Evolutionary conservation across 176 grass and related monocot species (phyloP), one percentile per base, ranked within the genome.

Genomic region (Stipa capillata): DNA sequence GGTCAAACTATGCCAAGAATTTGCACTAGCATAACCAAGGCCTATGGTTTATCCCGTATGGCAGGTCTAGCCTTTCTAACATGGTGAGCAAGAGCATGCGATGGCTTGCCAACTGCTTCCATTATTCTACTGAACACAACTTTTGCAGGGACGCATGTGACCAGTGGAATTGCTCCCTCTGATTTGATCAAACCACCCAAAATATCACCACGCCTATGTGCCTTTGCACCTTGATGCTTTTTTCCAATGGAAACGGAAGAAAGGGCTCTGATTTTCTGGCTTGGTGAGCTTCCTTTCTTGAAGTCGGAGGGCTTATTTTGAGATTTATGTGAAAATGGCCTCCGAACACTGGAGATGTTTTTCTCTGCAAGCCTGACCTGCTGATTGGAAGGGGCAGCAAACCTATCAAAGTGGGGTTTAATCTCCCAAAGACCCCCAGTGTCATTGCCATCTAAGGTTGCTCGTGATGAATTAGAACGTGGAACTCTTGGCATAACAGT

Each of bases 51-150:
- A 81, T 87, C 86, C 48, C 72, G 67, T 83, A 81, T 69, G 8
- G 79, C 64, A 47, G 82, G 78, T 53, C 82, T 79, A 60, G 82
- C 53, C 82, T 83, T 80, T 79, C 86, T 73, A 70, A 69, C 63
- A 37, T 54, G 85, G 50, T 88, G 87, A 67, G 76, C 27, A 31
- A 74, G 37, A 58, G 57, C 53, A 20, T 80, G 66, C 36, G 83
- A 82, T 72, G 92, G 79, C 80, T 83, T 91, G 18, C 92, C 86
- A 57, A 94, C 84, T 71, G 89, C 89, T 86, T 94, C 92, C 72
- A 86, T 76, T 74, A 94, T 94, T 80, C 92, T 91, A 74, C 92
- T 94, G 45, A 89, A 94, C 51, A 86, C 92, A 45, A 94, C 83
- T 74, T 91, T 94, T 62, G 80, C 83, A 70, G 92, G 92, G 63